Percentiles rank a stretch among this genome's conserved stretches.
Conservation (phyloP, 768 basidiomycete genomes). For the Rhizopogon vesiculosus region DNA sequence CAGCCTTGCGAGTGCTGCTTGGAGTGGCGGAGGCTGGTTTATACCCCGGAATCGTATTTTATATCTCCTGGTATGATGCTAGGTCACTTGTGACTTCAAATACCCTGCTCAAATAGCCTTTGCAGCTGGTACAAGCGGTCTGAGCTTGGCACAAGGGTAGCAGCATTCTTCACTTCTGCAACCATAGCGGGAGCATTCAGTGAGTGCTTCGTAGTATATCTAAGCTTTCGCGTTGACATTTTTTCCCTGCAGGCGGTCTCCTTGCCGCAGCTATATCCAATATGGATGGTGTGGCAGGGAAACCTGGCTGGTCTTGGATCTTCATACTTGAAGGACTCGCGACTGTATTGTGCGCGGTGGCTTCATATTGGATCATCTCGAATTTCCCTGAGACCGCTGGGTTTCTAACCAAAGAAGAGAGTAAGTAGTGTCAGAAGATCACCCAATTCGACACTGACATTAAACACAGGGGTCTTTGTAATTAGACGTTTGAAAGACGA, state of each 20-base stretch:
- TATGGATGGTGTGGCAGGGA: slow-evolving; percentile 65
- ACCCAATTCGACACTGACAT: neutral
- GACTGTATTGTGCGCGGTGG: slow-evolving; percentile 54
- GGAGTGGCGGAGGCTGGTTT: slow-evolving; percentile 39
- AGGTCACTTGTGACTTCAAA: neutral
- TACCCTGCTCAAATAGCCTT: neutral
- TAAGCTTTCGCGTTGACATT: neutral
- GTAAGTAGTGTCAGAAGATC: slow-evolving; percentile 26
- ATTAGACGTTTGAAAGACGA: slow-evolving; percentile 63
- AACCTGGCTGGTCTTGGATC: slow-evolving; percentile 66
- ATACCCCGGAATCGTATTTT: slow-evolving; percentile 54
- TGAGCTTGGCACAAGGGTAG: slow-evolving; percentile 68
- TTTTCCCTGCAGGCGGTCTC: slow-evolving; percentile 44
- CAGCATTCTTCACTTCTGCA: slow-evolving; percentile 76
- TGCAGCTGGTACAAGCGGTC: slow-evolving; percentile 75
- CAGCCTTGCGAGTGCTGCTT: slow-evolving; percentile 42
- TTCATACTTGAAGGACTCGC: slow-evolving; percentile 72
- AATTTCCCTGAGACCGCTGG: slow-evolving; percentile 76
- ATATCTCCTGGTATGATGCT: slow-evolving; percentile 47
- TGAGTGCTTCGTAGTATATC: slow-evolving; percentile 21
- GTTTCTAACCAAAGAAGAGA: slow-evolving; percentile 63
- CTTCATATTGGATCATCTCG: slow-evolving; percentile 69
- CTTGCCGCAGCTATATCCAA: slow-evolving; percentile 64
- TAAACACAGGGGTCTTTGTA: slow-evolving; percentile 48
- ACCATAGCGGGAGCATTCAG: slow-evolving; percentile 77